phyloP scores from a whole-genome alignment of 1,284 basidiomycete genomes.

The Cystobasidium slooffiae region DNA sequence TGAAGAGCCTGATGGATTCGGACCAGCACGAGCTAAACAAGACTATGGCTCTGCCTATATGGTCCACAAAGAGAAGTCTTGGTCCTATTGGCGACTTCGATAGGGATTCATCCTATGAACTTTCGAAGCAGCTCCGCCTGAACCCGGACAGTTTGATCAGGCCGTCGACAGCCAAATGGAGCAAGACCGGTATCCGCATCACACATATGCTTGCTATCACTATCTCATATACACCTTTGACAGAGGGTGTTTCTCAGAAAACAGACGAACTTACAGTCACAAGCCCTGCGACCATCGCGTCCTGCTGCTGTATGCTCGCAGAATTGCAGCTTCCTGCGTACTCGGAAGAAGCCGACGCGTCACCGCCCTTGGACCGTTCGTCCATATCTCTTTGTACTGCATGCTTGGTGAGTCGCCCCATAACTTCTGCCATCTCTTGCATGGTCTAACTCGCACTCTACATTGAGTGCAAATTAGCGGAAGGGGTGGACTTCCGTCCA shows the following conservation, averaged over 20 bases:
- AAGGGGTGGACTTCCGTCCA: slow-evolving; percentile 2
- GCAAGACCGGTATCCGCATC: slow-evolving; percentile 20
- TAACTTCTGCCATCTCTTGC: neutral
- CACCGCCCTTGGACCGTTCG: neutral
- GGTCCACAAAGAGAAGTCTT: neutral
- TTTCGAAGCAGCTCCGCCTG: slow-evolving; percentile 5
- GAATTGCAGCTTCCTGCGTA: slow-evolving; percentile 23
- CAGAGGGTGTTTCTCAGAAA: neutral
- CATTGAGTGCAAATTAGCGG: neutral
- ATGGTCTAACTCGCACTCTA: neutral
- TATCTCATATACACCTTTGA: neutral
- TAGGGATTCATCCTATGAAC: neutral
- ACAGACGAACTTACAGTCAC: slow-evolving; percentile 8
- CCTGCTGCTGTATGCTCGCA: slow-evolving; percentile 32
- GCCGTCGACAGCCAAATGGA: slow-evolving; percentile 12
- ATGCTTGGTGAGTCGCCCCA: neutral
- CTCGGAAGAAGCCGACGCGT: neutral
- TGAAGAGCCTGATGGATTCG: neutral
- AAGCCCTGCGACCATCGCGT: slow-evolving; percentile 14
- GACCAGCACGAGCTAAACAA: slow-evolving; percentile 4
- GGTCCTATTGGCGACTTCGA: slow-evolving; percentile 3
- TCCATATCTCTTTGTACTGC: neutral
- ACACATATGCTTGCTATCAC: slow-evolving; percentile 21
- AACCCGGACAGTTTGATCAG: slow-evolving; percentile 9
- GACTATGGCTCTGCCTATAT: neutral